These are phyloP conservation scores for Pythium scleroteichum DNA, from an alignment of 352 stramenopile genomes.

Conservation along the genomic window DNA sequence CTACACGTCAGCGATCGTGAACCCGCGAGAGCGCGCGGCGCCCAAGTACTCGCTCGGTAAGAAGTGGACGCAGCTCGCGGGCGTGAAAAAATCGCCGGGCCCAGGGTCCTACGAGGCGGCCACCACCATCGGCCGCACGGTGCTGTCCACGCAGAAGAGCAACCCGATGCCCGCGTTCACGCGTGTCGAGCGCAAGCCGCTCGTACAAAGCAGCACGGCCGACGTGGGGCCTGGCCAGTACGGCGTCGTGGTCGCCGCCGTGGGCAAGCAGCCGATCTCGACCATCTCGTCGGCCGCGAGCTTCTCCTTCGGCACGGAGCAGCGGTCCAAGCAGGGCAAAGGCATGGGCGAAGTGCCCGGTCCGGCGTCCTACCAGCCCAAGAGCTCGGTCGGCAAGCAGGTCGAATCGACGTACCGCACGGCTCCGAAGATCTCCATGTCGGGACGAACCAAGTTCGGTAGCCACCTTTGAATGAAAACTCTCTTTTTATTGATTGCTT, in stretches of 20 bases:
- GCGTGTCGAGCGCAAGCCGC: conserved; percentile 69
- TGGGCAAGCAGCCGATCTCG: conserved; percentile 69
- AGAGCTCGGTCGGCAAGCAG: conserved; percentile 66
- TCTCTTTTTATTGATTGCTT: background rate
- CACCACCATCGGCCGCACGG: conserved; percentile 59
- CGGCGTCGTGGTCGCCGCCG: conserved; percentile 56
- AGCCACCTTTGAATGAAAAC: conserved; percentile 53
- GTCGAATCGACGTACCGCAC: conserved; percentile 67
- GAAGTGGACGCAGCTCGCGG: conserved; percentile 51
- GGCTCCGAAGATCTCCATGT: conserved; percentile 72
- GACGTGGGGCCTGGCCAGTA: conserved; percentile 79
- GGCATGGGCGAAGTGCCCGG: conserved; percentile 36
- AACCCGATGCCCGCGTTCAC: conserved; percentile 61
- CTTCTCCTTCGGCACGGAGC: conserved; percentile 71
- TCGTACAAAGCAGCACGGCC: conserved; percentile 40
- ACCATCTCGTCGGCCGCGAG: conserved; percentile 54
- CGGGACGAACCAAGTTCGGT: conserved; percentile 75
- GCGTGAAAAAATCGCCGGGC: conserved; percentile 56
- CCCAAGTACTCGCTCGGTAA: conserved; percentile 78
- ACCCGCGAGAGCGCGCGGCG: conserved; percentile 59
- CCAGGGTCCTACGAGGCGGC: conserved; percentile 62
- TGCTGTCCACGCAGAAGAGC: conserved; percentile 73
- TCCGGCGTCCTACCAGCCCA: conserved; percentile 52
- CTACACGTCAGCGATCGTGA: conserved; percentile 66
- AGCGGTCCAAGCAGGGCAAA: conserved; percentile 42